Evolutionary conservation across 179 eudicot genomes (phyloP).

Genomic region (Corrigiola litoralis): DNA sequence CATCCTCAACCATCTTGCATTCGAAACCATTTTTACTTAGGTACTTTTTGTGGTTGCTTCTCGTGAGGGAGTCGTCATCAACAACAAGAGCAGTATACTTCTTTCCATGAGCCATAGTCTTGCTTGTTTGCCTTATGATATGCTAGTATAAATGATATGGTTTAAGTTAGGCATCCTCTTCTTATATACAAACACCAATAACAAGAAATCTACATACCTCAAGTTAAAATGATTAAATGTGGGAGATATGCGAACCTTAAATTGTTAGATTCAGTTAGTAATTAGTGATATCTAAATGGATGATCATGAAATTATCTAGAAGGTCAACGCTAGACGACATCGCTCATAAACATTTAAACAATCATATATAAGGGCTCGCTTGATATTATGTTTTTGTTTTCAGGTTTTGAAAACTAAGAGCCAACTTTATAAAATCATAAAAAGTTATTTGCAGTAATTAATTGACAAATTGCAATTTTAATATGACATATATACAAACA

Average conservation of each 20-base stretch:
- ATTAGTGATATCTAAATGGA: neutral
- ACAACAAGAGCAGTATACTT: conserved; percentile 17
- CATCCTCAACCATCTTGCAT: conserved; percentile 10
- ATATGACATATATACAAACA: too few relatives aligned
- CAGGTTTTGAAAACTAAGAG: too few relatives aligned
- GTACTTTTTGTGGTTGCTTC: conserved; percentile 5
- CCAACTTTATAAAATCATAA: too few relatives aligned
- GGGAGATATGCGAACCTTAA: neutral
- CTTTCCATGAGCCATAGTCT: conserved; percentile 10
- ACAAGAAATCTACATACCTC: neutral
- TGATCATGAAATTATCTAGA: neutral
- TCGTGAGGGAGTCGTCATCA: conserved; percentile 12
- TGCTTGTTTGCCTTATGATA: neutral
- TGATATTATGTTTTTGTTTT: too few relatives aligned
- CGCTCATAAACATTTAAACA: neutral
- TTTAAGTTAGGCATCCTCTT: neutral
- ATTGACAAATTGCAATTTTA: too few relatives aligned
- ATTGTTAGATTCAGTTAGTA: neutral
- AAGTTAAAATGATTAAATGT: neutral
- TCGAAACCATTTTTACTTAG: conserved; percentile 17
- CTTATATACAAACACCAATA: neutral
- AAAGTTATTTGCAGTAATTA: too few relatives aligned
- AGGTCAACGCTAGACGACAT: neutral
- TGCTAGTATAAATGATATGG: neutral
- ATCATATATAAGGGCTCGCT: too few relatives aligned